Base-by-base conservation (phyloP, 1,284 basidiomycete genomes). In the Schizophyllum commune region DNA sequence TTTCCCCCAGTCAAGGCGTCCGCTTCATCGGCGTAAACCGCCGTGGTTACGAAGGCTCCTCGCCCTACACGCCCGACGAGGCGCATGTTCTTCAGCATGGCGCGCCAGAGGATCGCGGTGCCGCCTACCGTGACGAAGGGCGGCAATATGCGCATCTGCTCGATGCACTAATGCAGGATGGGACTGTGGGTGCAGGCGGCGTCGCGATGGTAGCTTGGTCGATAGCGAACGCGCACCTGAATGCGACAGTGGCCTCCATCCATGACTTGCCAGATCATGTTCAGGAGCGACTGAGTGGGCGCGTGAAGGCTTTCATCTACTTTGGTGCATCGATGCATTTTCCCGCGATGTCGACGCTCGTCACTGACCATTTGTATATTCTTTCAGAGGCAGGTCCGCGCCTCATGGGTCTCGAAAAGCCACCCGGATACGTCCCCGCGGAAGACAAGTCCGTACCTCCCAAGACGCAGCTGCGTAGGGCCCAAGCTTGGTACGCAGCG, bases 141-240 rank as follows among this genome's bases (percentile, higher is more conserved):
- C 33, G 65, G 15, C 72, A 77, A 56, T 58, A 76, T 7, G 68
- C 67, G 0, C 34, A 39, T 13, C 34, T 39, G 34, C 34, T 39
- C 34, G 34, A 39, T 13, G 13, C 34, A 13, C 34, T 39, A 6
- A 13, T 13, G 34, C 34, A 39, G 34, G 34, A 39, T 39, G 34
- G 34, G 7, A 39, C 34, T 13, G 13, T 39, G 0, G 64, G 68
- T 27, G 52, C 58, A 0, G 76, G 76, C 0, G 75, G 77, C 0
- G 62, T 76, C n/a, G 67, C 68, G 0, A 53, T 78, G 4, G 58
- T 75, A 1, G 76, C 74, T 2, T 78, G 76, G 75, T 77, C 76
- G 1, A 53, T 73, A 3, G 77, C 75, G 0, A 65, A 63, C 47
- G 32, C 64, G 3, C 58, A 68, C 6, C 67, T 69, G 8, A 51